phyloP scores from a whole-genome alignment of 2,329 filamentous ascomycete genomes.

The Emergomyces pasteurianus region DNA sequence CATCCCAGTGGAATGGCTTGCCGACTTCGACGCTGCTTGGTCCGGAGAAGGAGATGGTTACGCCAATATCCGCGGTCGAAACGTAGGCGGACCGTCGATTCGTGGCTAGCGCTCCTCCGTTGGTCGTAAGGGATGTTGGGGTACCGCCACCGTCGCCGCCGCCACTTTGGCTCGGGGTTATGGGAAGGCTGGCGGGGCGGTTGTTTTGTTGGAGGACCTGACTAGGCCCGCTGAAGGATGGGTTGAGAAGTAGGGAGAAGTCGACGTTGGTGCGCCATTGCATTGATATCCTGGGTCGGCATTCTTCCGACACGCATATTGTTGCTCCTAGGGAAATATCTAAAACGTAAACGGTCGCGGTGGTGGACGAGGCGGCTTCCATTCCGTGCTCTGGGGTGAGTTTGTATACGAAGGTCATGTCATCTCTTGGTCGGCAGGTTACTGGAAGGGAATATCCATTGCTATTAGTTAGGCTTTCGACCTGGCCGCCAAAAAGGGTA shows the following conservation, averaged over 20 bases:
- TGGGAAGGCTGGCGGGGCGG: conserved; percentile 33
- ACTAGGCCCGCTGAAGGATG: conserved; percentile 35
- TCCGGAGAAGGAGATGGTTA: conserved; percentile 46
- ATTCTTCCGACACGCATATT: conserved; percentile 29
- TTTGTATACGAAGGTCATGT: conserved; percentile 46
- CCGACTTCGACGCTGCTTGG: conserved; percentile 40
- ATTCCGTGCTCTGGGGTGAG: conserved; percentile 30
- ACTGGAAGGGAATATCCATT: conserved; percentile 27
- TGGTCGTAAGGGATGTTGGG: not conserved
- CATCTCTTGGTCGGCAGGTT: conserved; percentile 41
- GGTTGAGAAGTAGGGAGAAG: conserved; percentile 36
- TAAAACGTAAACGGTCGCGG: conserved; percentile 29
- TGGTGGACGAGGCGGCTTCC: conserved; percentile 27
- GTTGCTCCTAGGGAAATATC: conserved; percentile 36
- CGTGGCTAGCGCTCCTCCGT: conserved; percentile 8
- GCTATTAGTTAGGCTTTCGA: conserved; percentile 31
- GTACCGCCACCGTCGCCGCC: not conserved
- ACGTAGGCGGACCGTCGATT: conserved; percentile 25
- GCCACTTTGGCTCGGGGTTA: conserved; percentile 16
- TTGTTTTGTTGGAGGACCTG: conserved; percentile 35
- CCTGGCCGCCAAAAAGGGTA: conserved; percentile 34
- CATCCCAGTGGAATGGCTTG: conserved; percentile 41
- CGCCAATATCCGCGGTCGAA: conserved; percentile 28
- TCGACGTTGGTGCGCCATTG: conserved; percentile 39
- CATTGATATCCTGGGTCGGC: conserved; percentile 35